Evolutionary conservation across 768 basidiomycete species (phyloP), one percentile per base, ranked within the genome.

Genomic region (Phlebiopsis flavidoalba): DNA sequence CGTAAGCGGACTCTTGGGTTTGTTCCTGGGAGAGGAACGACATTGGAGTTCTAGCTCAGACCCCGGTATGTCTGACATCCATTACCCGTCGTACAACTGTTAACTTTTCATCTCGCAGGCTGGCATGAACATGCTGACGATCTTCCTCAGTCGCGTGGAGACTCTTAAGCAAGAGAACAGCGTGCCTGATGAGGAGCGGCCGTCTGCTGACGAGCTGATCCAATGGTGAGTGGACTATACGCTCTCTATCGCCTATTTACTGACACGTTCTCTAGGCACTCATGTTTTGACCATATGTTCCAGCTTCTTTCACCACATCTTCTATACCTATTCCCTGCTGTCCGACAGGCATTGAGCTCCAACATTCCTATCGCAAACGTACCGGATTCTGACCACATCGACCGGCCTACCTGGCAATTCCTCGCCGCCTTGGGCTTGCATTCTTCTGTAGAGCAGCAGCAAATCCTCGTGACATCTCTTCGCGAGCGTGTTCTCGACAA

Each of bases 361-460:
- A 70, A 69, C 48, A 74, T 79, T 69, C 61, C 63, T 63, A 60
- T 74, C 70, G 60, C 57, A 59, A 69, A 72, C 26, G 72, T 76
- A 17, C 75, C 80, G 1, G 72, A 78, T 26, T 79, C 81, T 35
- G 89, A 91, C 70, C 78, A 82, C 60, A 79, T 89, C 58, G 93
- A 96, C 74, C 90, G 91, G 72, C 91, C 90, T 14, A 91, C 93
- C n/a, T 97, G 95, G 94, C 89, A 91, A 70, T 92, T 95, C 80
- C 82, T 97, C 37, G 92, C 94, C 7, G 87, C 93, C 1, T 75
- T 98, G 53, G 95, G 95, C 2, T 80, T 95, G 45, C 88, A 90
- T 65, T 91, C 93, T 12, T 83, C 84, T 52, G 79, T 85, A 47
- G 89, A 93, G 65, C 93, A 99, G 72, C 96, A 98, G 71, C 90